Base-by-base conservation (phyloP, 805 yeast species). In the Saturnispora mendoncae region DNA sequence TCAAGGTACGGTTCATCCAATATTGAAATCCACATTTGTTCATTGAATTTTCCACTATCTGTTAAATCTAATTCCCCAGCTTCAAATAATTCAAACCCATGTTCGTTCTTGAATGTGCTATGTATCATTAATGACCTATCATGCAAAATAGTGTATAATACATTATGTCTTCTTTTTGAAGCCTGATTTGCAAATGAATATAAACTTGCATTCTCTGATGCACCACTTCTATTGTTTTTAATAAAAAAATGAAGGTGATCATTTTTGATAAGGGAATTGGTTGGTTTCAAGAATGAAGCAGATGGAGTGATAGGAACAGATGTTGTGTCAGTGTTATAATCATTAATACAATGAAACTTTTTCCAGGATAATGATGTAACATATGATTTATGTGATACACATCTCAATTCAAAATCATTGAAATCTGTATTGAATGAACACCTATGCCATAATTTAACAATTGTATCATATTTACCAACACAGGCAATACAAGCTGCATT, bases 391-490 rank as follows among this genome's bases (percentile, higher is more conserved):
- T 84, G 94, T n/a, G 74, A 69, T 18, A 86, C 60, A 51, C 82
- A 79, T 0, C 76, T 63, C 46, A 85, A 62, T 51, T 82, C 92
- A 55, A 85, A 86, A 21, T 69, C 68, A 6, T 79, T 69, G 30
- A 76, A 70, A 27, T 74, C 76, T 21, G 71, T 69, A 26, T 82
- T 86, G 52, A 78, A 84, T 6, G 81, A 72, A 6, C 77, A 67
- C 38, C 96, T 65, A 41, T 78, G 69, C 95, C 95, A 88, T 2
- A 85, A 66, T 54, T 84, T 85, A 23, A 84, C 77, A 12, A 82
- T 64, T 27, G 67, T 66, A 56, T 85, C 95, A 55, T 70, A 74
- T 31, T 64, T 65, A 0, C 83, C 78, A 29, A 73, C 68, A 37
- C 80, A 71, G 7, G 87, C 82, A 17, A 87, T 74, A 33, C 78